Evolutionary conservation across 371 early-diverging fungal genomes (phyloP).

Genomic region (Mucor sp.): DNA sequence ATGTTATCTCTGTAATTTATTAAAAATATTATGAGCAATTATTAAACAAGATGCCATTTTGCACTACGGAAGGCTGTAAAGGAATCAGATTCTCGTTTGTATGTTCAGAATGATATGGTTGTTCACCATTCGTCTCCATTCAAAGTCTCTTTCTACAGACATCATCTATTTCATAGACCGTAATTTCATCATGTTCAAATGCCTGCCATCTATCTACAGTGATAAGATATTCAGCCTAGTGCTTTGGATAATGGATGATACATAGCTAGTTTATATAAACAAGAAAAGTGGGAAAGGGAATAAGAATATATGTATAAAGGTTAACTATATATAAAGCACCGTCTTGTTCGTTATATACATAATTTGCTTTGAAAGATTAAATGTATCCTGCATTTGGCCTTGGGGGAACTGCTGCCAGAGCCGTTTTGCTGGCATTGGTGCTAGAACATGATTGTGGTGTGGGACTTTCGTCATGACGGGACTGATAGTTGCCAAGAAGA

Average conservation of each 20-base stretch:
- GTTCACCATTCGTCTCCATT: too few relatives aligned
- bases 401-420: conserved; percentile 42
- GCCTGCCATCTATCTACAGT: too few relatives aligned
- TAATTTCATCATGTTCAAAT: too few relatives aligned
- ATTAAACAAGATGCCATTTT: too few relatives aligned
- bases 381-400: conserved; percentile 45
- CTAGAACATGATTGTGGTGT: neutral
- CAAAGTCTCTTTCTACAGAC: too few relatives aligned
- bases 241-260: neutral
- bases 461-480: neutral
- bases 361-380: too few relatives aligned
- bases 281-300: neutral
- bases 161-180: too few relatives aligned
- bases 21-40: too few relatives aligned
- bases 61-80: too few relatives aligned
- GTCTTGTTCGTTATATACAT: neutral
- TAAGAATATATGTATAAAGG: neutral
- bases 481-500: conserved; percentile 18
- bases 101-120: neutral
- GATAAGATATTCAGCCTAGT: neutral
- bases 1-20: too few relatives aligned
- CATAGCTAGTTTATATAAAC: neutral
- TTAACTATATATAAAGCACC: neutral
- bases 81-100: too few relatives aligned
- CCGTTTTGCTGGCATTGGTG: neutral